A percentile compares a stretch with the other conserved stretches of the same genome.
phyloP scores from a whole-genome alignment of 306 rosid genomes.

The Trichosanthes truncata region DNA sequence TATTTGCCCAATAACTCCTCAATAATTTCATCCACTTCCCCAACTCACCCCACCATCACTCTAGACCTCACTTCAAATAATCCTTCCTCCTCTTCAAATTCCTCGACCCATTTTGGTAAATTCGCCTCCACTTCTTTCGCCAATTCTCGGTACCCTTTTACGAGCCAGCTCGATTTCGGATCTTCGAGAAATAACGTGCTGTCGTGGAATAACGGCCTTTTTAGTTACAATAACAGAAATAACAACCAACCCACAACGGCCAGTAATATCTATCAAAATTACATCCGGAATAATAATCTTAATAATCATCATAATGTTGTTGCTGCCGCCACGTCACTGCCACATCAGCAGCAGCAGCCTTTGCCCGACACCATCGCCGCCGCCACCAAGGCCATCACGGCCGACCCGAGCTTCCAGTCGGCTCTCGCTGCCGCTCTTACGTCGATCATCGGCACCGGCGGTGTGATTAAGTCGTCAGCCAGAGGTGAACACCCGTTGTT shows the following conservation, averaged over 20 bases:
- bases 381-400: slow-evolving; percentile 75
- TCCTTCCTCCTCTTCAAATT: slow-evolving; percentile 22
- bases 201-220: slow-evolving; percentile 48
- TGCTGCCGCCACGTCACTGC: background rate
- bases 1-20: slow-evolving; percentile 50
- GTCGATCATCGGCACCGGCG: slow-evolving; percentile 35
- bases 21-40: slow-evolving; percentile 26
- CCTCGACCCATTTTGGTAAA: slow-evolving; percentile 9
- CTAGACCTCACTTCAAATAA: slow-evolving; percentile 71
- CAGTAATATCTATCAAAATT: slow-evolving; percentile 30
- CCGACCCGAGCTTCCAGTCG: slow-evolving; percentile 82
- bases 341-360: background rate
- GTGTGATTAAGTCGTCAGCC: background rate
- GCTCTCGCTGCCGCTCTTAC: slow-evolving; percentile 71
- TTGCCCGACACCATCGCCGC: slow-evolving; percentile 59
- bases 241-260: background rate
- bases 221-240: slow-evolving; percentile 17
- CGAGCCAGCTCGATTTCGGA: slow-evolving; percentile 41
- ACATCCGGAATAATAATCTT: slow-evolving; percentile 11
- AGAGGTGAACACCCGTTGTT: background rate
- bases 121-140: background rate
- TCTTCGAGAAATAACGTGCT: slow-evolving; percentile 28
- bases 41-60: slow-evolving; percentile 60
- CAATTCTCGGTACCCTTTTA: slow-evolving; percentile 26
- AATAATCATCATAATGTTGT: background rate